phyloP scores from a whole-genome alignment of 1,284 basidiomycete genomes.

The Cystobasidiaceae sp. region DNA sequence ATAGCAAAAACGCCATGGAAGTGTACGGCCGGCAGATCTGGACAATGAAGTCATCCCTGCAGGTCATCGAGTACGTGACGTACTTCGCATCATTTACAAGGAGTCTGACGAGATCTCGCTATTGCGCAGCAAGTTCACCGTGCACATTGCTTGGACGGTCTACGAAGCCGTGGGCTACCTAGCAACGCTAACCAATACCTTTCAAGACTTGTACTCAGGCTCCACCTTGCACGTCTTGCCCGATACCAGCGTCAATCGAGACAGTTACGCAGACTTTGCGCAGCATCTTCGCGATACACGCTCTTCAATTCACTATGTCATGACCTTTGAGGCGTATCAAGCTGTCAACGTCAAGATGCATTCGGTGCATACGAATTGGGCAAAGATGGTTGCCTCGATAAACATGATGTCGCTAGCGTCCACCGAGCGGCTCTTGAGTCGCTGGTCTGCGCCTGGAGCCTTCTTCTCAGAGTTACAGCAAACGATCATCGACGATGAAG shows the following conservation, averaged over 20 bases:
- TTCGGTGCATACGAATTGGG: conserved; percentile 13
- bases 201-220: conserved; percentile 46
- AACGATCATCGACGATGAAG: not conserved
- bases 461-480: conserved; percentile 10
- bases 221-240: conserved; percentile 51
- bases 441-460: conserved; percentile 10
- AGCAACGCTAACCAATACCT: conserved; percentile 50
- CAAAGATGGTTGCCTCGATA: conserved; percentile 28
- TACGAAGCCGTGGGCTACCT: conserved; percentile 54
- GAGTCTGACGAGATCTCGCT: not conserved
- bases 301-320: conserved; percentile 34
- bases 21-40: conserved; percentile 45
- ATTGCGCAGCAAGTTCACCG: conserved; percentile 49
- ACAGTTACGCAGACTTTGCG: conserved; percentile 46
- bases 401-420: conserved; percentile 16
- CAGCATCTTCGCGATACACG: conserved; percentile 45
- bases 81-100: too few relatives aligned
- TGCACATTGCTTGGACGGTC: conserved; percentile 53
- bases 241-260: conserved; percentile 46
- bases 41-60: conserved; percentile 52
- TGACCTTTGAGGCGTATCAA: not conserved
- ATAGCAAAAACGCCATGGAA: conserved; percentile 39
- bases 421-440: conserved; percentile 4
- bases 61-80: conserved; percentile 50
- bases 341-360: conserved; percentile 18